Evolutionary conservation across 345 rosid species (phyloP), one percentile per base, ranked within the genome.

Genomic region (Toxicodendron radicans): DNA sequence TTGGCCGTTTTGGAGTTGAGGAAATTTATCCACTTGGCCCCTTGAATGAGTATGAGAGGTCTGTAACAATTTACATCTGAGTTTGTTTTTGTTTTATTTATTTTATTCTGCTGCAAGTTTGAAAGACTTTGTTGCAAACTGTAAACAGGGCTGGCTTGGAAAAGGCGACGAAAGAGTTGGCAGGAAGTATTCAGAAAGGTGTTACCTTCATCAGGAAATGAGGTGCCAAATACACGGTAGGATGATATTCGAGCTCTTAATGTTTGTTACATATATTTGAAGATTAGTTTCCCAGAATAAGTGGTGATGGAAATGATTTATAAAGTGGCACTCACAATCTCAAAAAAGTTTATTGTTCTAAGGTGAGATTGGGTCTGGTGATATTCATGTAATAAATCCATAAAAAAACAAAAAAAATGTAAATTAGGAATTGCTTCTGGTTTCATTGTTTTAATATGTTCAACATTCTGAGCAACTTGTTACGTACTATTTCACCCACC

Each of bases 151-250:
- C 74, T 68, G 91, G 99, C 41, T 80, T 91, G 84, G 99, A 88
- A 84, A 91, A 91, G 84, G 95, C 97, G 27, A 95, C 90, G 94
- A 82, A 90, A 80, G 99, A 95, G 80, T 82, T 92, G 33, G 89
- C 77, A 18, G 85, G 56, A 72, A 95, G 97, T 85, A 95, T 95
- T 78, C 80, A 84, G 72, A 95, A 92, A 84, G 99, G 97, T 7
- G 74, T 91, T 60, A 67, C 92, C 51, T 95, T 89, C 70, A 75
- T 83, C 80, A 87, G 73, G 81, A 94, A 91, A 73, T 90, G 75
- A 88, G 32, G 21, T 75, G 72, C 61, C 12, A 14, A 46, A 18
- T 5, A 46, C 20, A n/a, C 21, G 66, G 60, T 21, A 20, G 4
- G 41, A 1, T 9, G 35, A 58, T 24, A 8, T 21, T 17, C 32